A percentile compares a stretch with the other conserved stretches of the same genome.
Conservation (phyloP, 2,329 filamentous ascomycete genomes). For the Venturia carpophila region DNA sequence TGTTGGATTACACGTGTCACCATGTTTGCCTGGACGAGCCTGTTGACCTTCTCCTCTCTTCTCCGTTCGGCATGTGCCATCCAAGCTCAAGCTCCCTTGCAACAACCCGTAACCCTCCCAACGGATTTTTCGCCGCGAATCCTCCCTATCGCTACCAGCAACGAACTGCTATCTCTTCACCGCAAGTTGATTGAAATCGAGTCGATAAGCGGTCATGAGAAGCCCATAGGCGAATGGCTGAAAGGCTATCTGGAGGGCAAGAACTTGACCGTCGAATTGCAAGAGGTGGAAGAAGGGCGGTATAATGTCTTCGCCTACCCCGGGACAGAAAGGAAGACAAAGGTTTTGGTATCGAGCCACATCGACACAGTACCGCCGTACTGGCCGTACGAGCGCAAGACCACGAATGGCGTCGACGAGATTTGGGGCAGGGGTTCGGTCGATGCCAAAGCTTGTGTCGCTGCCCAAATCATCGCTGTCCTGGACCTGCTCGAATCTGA, state of each 20-base stretch:
- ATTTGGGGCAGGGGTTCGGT: conserved; percentile 69
- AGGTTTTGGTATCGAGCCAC: conserved; percentile 66
- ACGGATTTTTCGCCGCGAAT: not conserved
- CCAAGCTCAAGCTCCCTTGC: conserved; percentile 1
- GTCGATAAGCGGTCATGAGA: conserved; percentile 64
- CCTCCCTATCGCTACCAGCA: conserved; percentile 12
- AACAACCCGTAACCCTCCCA: not conserved
- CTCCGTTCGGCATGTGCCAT: not conserved
- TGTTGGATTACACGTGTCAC: not conserved
- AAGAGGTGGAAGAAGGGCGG: conserved; percentile 44
- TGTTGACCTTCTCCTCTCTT: not conserved
- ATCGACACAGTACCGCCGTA: conserved; percentile 71
- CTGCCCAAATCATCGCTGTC: conserved; percentile 65
- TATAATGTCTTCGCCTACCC: conserved; percentile 73
- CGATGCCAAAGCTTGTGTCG: conserved; percentile 52
- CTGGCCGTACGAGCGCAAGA: conserved; percentile 57
- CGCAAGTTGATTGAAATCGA: conserved; percentile 64
- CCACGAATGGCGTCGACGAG: conserved; percentile 37
- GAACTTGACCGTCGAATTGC: conserved; percentile 56
- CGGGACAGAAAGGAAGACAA: conserved; percentile 42
- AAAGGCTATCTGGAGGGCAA: conserved; percentile 54
- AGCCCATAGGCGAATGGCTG: conserved; percentile 60
- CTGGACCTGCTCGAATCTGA: conserved; percentile 41
- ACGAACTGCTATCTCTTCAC: conserved; percentile 62
- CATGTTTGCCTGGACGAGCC: not conserved